Percentiles rank a stretch among this genome's conserved stretches.
Conservation (phyloP, 495 filamentous ascomycete species). For the Rhypophila decipiens region DNA sequence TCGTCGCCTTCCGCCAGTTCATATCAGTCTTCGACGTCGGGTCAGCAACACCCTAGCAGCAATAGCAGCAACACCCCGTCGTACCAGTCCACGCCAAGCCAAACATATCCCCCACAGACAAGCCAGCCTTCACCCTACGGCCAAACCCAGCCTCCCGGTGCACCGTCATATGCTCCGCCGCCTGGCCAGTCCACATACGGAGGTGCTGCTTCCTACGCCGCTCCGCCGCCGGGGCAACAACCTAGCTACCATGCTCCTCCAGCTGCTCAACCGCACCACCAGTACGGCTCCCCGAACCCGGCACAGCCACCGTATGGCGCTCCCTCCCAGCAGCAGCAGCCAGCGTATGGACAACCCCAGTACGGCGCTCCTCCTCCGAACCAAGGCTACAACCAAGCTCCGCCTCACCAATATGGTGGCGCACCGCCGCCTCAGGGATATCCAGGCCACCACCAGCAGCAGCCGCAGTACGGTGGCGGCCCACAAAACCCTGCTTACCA, state of each 20-base stretch:
- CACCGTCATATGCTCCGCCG: slow-evolving; percentile 6
- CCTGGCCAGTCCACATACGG: slow-evolving; percentile 6
- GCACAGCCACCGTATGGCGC: slow-evolving; percentile 10
- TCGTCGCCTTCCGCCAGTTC: slow-evolving; percentile 25
- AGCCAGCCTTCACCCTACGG: slow-evolving; percentile 11
- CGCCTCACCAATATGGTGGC: no score
- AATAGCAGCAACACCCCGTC: slow-evolving; percentile 8
- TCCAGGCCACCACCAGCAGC: neutral
- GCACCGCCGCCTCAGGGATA: no score
- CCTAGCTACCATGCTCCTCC: slow-evolving; percentile 12
- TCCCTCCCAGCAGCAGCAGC: neutral
- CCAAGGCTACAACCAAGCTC: no score
- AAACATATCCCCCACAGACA: no score
- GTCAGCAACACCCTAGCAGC: slow-evolving; percentile 6
- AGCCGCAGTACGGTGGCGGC: neutral
- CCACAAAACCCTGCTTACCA: no score
- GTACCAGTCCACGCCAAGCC: slow-evolving; percentile 11
- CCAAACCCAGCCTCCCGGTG: slow-evolving; percentile 2
- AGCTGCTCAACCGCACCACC: neutral
- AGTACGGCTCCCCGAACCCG: slow-evolving; percentile 1
- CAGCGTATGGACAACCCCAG: neutral
- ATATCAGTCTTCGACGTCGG: slow-evolving; percentile 20
- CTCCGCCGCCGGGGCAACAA: slow-evolving; percentile 2
- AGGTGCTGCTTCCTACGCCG: slow-evolving; percentile 1
- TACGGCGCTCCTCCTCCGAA: no score